Evolutionary conservation across 23 red algal genomes (phyloP).

Genomic region (Gracilaria vermiculophylla): DNA sequence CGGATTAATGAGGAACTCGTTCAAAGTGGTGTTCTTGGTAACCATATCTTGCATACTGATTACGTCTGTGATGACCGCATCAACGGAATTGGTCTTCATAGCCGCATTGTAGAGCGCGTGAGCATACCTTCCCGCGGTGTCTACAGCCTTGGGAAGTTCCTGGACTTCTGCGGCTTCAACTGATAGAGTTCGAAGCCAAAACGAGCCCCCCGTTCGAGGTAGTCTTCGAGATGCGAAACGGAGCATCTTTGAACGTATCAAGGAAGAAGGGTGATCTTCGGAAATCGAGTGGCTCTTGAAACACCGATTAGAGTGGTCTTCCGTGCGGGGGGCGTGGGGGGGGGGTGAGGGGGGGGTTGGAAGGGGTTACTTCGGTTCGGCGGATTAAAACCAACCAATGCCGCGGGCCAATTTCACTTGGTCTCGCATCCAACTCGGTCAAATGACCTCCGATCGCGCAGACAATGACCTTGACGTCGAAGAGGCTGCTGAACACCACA

Average conservation of each 20-base stretch:
- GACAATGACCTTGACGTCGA: neutral
- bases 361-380: no score
- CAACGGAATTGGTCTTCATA: slow-evolving; percentile 47
- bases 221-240: neutral
- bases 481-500: neutral
- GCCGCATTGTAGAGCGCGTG: slow-evolving; percentile 70
- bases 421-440: neutral
- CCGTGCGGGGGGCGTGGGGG: no score
- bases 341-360: no score
- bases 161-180: neutral
- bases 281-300: no score
- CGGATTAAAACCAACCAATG: no score
- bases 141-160: slow-evolving; percentile 38
- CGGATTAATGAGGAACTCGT: slow-evolving; percentile 73
- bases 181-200: slow-evolving; percentile 8
- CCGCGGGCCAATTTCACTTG: no score
- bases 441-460: neutral
- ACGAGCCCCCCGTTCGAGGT: neutral
- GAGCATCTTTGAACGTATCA: neutral
- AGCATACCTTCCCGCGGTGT: slow-evolving; percentile 74
- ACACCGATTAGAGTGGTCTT: no score
- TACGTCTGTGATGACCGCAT: slow-evolving; percentile 65
- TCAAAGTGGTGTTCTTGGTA: neutral
- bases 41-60: slow-evolving; percentile 43
- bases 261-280: no score